Base-by-base conservation (phyloP, 768 basidiomycete species). In the Chalciporus chontae region DNA sequence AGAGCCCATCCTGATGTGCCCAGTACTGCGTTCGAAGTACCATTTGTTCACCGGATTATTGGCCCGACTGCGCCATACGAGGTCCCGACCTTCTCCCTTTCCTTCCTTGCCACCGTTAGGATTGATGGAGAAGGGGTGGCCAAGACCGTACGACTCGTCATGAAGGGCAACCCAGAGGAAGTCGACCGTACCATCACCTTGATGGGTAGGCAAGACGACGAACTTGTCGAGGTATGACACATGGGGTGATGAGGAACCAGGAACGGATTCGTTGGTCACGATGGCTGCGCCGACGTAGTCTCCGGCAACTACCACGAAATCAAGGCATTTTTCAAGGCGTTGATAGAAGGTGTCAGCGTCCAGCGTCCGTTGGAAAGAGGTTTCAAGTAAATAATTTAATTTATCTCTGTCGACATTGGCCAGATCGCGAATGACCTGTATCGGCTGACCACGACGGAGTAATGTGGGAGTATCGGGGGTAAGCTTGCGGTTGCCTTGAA, bases 111-210 rank as follows among this genome's bases (percentile, higher is more conserved):
- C 95, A 1, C 96, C 90, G 52, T 95, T 95, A 26, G 94, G 90
- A 67, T 99, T 99, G 51, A 89, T 87, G 37, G 96, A 90, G 71
- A 88, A 94, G 8, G 89, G 85, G 44, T 94, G 81, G 1, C 96
- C 96, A 15, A 97, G 81, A 18, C 96, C 96, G 60, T 95, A 99
- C 8, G 96, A 92, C 70, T 99, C 96, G 68, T 99, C 96, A 58
- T 98, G 93, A 43, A 99, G 73, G 14, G 94, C 94, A 38, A 97
- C 95, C 96, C 96, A 99, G 32, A 99, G 74, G 73, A 99, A 99
- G 72, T 99, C 96, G 50, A 98, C 96, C 0, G 96, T 98, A 15
- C 96, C 96, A 61, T 98, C 95, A 18, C 96, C 96, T 69, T 99
- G 96, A 63, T 97, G 84, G 52, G 77, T 84, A 3, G 96, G 96